Base-by-base conservation (phyloP, 2,329 filamentous ascomycete species). In the Pseudocercospora vitis region DNA sequence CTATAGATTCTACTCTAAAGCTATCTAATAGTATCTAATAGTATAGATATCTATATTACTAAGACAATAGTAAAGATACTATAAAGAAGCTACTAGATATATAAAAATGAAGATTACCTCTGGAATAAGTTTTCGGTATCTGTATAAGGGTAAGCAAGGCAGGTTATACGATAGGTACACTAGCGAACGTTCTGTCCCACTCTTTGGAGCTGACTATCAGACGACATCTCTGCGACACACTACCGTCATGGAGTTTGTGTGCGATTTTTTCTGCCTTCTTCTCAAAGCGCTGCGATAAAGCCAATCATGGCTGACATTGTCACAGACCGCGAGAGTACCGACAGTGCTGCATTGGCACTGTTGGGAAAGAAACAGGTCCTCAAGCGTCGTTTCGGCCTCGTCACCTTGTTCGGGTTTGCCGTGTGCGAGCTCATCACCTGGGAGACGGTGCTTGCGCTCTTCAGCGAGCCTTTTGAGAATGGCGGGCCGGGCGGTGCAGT, bases 401-500 rank as follows among this genome's bases (percentile, higher is more conserved):
- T 71, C 59, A 73, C 73, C 12, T 65, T 76, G 11, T 72, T 76
- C 51, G 73, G 71, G 7, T 76, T 76, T 51, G 73, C 74, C 4
- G 72, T 75, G 47, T 74, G 72, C 57, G 73, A 75, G 54, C 55
- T 75, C 24, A 75, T 76, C 48, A 75, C 74, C 21, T 76, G 73
- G 74, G 74, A 76, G 52, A 76, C 74, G 0, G 73, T 75, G 7
- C 67, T 76, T 3, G 73, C 73, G 3, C 62, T 76, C 9, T 76
- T 77, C 61, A 67, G 61, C 49, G 67, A 76, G 55, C 69, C 71
- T 1, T 69, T 74, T 39, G 63, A 72, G 19, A 77, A 76, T 62
- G 75, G 75, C 12, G 75, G 75, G 3, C 74, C 78, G 9, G 72
- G 76, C 1, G 78, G 78, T 3, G 66, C 78, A 5, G 64, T 81